A percentile compares a stretch with the other conserved stretches of the same genome.
Evolutionary conservation across 352 stramenopile species (phyloP).

Genomic region (Phytopythium kandeliae): DNA sequence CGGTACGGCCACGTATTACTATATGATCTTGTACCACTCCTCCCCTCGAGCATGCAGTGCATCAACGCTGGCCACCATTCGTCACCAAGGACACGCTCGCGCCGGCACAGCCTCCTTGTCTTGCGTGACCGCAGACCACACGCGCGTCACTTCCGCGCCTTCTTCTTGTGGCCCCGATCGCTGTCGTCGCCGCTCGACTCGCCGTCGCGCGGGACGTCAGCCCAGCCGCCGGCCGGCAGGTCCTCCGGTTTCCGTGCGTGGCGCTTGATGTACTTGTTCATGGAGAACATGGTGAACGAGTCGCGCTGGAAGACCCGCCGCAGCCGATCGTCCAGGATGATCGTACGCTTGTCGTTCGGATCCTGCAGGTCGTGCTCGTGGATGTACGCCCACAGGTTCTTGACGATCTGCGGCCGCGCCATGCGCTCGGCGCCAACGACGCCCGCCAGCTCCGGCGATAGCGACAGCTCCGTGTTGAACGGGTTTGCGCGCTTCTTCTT

Average conservation of each 20-base stretch:
- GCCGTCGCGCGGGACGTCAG: constrained; percentile 62
- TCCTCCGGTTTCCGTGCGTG: constrained; percentile 70
- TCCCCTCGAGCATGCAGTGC: no score
- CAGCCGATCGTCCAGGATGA: constrained; percentile 89
- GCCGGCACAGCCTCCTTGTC: no score
- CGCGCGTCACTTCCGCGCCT: constrained; percentile 14
- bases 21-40: no score
- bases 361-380: constrained; percentile 93
- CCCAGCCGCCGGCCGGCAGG: constrained; percentile 64
- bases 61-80: no score
- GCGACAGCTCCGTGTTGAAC: constrained; percentile 70
- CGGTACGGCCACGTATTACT: no score
- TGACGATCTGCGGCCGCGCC: constrained; percentile 91
- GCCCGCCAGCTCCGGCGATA: constrained; percentile 70
- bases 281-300: constrained; percentile 85
- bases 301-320: constrained; percentile 76
- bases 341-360: constrained; percentile 91
- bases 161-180: constrained; percentile 22
- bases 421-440: constrained; percentile 82
- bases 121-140: no score
- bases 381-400: constrained; percentile 96
- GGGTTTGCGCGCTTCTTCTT: constrained; percentile 60
- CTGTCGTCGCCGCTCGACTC: constrained; percentile 69
- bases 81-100: no score
- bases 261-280: constrained; percentile 89